Percentiles rank a stretch among this genome's conserved stretches.
Conservation (phyloP, 306 rosid species). For the Rosa rugosa region DNA sequence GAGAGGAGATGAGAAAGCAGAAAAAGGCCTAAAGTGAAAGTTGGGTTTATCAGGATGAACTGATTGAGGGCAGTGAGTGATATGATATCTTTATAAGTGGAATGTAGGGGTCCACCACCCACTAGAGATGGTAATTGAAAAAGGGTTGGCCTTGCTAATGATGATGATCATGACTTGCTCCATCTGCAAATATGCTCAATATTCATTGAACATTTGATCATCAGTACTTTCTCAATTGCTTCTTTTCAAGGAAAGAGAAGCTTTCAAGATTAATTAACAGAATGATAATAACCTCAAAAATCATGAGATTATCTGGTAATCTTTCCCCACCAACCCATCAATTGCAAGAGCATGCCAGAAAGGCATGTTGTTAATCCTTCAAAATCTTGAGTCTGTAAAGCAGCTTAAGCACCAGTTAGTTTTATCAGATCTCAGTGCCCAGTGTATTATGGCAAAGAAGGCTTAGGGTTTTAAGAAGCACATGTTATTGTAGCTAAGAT, state of each 20-base stretch:
- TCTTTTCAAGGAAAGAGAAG: background rate
- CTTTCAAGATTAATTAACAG: background rate
- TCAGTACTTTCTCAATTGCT: slow-evolving; percentile 12
- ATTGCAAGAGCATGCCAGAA: slow-evolving; percentile 12
- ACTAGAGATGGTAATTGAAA: slow-evolving; percentile 6
- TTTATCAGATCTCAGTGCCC: background rate
- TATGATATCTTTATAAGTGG: slow-evolving; percentile 35
- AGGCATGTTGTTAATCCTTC: background rate
- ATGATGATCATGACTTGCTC: slow-evolving; percentile 27
- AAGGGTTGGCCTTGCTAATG: slow-evolving; percentile 27
- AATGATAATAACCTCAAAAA: background rate
- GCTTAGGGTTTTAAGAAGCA: background rate
- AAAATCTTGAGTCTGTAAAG: slow-evolving; percentile 4
- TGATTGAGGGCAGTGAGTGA: slow-evolving; percentile 31
- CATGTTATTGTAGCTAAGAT: slow-evolving; percentile 3
- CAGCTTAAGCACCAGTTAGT: slow-evolving; percentile 11
- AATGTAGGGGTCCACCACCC: slow-evolving; percentile 38
- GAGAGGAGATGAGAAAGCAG: background rate
- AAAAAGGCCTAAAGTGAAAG: slow-evolving; percentile 26
- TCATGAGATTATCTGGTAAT: background rate
- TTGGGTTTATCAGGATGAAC: slow-evolving; percentile 27
- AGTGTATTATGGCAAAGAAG: background rate
- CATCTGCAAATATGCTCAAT: background rate
- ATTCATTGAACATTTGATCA: slow-evolving; percentile 31
- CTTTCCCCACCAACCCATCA: slow-evolving; percentile 17